Percentiles rank a stretch among this genome's conserved stretches.
phyloP scores from a whole-genome alignment of 305 asterid species.

The Solanum hybrid region DNA sequence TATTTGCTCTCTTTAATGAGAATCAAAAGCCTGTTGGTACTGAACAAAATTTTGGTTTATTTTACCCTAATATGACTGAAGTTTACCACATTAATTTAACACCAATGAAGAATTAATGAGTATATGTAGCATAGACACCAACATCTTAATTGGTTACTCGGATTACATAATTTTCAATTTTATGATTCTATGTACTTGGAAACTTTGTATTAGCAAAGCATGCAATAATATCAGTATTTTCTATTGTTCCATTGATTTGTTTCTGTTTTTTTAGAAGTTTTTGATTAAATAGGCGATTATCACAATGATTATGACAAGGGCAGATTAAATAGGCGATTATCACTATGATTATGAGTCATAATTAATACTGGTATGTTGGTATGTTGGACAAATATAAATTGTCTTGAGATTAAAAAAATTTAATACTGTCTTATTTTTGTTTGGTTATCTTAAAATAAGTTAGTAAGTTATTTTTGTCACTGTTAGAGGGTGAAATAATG shows the following conservation, averaged over 20 bases:
- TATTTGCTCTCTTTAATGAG: slow-evolving; percentile 31
- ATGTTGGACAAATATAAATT: no score
- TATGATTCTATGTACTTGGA: background rate
- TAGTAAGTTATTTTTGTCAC: background rate
- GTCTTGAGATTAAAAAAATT: no score
- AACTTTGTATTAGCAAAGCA: background rate
- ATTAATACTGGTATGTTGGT: background rate
- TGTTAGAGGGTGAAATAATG: no score
- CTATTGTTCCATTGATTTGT: background rate
- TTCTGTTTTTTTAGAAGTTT: no score
- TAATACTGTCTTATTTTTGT: background rate
- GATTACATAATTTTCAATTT: background rate
- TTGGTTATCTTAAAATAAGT: background rate
- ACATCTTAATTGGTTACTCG: background rate
- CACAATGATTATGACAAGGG: no score
- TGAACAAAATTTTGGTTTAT: slow-evolving; percentile 25
- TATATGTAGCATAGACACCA: background rate
- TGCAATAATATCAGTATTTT: background rate
- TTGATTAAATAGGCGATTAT: background rate
- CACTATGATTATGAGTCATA: no score
- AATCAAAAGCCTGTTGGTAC: slow-evolving; percentile 18
- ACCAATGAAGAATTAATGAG: background rate
- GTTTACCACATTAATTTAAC: slow-evolving; percentile 23
- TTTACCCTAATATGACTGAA: slow-evolving; percentile 20
- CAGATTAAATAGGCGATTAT: no score